Base-by-base conservation (phyloP, 2,329 filamentous ascomycete genomes). In the Cladosporium phlei region DNA sequence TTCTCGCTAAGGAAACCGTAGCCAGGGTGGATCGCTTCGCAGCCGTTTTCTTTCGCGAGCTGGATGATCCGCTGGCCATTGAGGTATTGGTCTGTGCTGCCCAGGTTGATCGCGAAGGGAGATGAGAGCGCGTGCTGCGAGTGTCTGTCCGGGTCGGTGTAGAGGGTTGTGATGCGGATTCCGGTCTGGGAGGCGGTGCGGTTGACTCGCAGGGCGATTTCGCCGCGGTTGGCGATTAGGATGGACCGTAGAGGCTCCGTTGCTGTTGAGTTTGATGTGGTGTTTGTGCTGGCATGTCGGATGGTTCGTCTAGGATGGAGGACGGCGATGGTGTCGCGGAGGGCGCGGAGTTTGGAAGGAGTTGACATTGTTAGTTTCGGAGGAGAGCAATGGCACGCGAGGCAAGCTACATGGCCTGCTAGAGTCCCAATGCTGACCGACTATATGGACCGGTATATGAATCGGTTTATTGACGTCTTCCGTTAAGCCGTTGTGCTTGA, bases 1-100 rank as follows among this genome's bases (percentile, higher is more conserved):
- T 98, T 98, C 71, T 98, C 93, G 52, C 87, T 94, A 55, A 97
- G 71, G 65, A 84, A 98, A 33, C 93, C 93, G 71, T 98, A 98
- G 19, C 93, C 93, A 0, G 93, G 93, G 67, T 98, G 93, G 56
- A 98, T 84, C 4, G 88, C 91, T 64, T 91, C 81, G 60, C 94
- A 96, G 33, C 86, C 86, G 60, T 91, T 80, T 59, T 85, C 76
- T 70, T 90, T 89, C 11, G 91, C 93, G 49, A 95, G 81, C 21
- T 81, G 77, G 53, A 98, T 91, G 63, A 98, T 97, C 53, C 86
- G 82, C 60, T 95, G 87, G 47, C 90, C 90, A 65, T 98, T 91
- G 32, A 98, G 82, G 65, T 98, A 98, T 44, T 86, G 89, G 38
- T 85, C 85, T 12, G 88, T 81, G 6, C 84, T 80, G 17, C 90